Base-by-base conservation (phyloP, 345 rosid species). In the Populus tremula region DNA sequence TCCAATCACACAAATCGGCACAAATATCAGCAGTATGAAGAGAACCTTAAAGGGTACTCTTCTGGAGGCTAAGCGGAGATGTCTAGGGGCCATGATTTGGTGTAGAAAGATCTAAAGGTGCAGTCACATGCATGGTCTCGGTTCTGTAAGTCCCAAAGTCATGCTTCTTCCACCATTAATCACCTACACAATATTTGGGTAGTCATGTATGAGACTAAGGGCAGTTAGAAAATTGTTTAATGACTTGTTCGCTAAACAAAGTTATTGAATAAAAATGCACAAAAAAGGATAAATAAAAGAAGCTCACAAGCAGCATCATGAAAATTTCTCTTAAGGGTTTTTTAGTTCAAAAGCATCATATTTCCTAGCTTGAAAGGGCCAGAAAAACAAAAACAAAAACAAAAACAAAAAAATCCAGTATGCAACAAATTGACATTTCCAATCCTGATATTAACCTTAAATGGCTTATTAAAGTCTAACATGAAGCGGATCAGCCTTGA, bases 1-100 rank as follows among this genome's bases (percentile, higher is more conserved):
- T 39, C 89, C 87, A 62, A 91, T 81, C 77, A 89, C 75, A 83
- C 87, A 86, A 74, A 90, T 80, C 67, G 89, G 79, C 61, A 86
- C 80, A 36, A 91, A 77, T 68, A 93, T 86, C 62, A 93, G 61
- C 50, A 89, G 86, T 29, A 80, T 33, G 0, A 87, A 6, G 27
- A 70, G 76, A 21, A 80, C 76, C 77, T 78, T 95, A 1, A 82
- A 86, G 1, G 80, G 82, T 38, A 76, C 75, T 84, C 87, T 88
- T 82, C 84, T 85, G 39, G 64, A 53, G 36, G 21, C 66, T 53
- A 75, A 71, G 63, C 88, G 88, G 2, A 77, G 67, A 16, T 80
- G 64, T 77, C 87, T 85, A 41, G 47, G 36, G 9, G 89, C 91
- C 98, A 91, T 93, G 76, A 38, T 84, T 84, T 13, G 33, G 17